Evolutionary conservation across 2,329 filamentous ascomycete species (phyloP).

Genomic region (Lojkania enalia): DNA sequence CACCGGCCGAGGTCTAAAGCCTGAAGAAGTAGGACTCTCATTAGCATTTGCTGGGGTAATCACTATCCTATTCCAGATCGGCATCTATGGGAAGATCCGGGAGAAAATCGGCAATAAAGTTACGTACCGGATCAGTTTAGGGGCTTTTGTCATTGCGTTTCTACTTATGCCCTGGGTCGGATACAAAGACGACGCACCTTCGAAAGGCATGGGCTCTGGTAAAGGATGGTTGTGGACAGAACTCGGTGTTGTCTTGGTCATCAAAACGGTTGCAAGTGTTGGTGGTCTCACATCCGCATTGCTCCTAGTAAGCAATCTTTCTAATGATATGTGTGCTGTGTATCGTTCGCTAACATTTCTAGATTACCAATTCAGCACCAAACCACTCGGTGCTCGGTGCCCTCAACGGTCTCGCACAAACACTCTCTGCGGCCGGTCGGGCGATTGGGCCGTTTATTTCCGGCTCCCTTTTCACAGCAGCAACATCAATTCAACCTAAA

Average conservation of each 20-base stretch:
- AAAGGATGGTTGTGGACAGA: conserved; percentile 77
- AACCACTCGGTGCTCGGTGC: conserved; percentile 84
- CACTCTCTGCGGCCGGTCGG: conserved; percentile 85
- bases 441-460: conserved; percentile 87
- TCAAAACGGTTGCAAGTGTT: conserved; percentile 90
- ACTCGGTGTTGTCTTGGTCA: conserved; percentile 75
- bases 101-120: conserved; percentile 80
- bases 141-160: conserved; percentile 81
- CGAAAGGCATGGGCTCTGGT: conserved; percentile 60
- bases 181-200: conserved; percentile 63
- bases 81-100: conserved; percentile 78
- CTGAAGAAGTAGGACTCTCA: conserved; percentile 81
- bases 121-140: conserved; percentile 77
- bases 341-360: conserved; percentile 22
- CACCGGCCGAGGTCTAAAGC: conserved; percentile 73
- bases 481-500: conserved; percentile 72
- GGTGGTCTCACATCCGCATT: conserved; percentile 88
- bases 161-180: conserved; percentile 87
- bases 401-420: conserved; percentile 91
- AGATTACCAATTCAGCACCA: conserved; percentile 93
- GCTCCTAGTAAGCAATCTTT: conserved; percentile 66
- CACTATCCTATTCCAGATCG: conserved; percentile 88
- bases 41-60: conserved; percentile 81
- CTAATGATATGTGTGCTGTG: too few species aligned
- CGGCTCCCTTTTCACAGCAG: conserved; percentile 81